Evolutionary conservation across 2,329 filamentous ascomycete genomes (phyloP), one percentile per base, ranked within the genome.

Genomic region (Aspergillus aculeatus): DNA sequence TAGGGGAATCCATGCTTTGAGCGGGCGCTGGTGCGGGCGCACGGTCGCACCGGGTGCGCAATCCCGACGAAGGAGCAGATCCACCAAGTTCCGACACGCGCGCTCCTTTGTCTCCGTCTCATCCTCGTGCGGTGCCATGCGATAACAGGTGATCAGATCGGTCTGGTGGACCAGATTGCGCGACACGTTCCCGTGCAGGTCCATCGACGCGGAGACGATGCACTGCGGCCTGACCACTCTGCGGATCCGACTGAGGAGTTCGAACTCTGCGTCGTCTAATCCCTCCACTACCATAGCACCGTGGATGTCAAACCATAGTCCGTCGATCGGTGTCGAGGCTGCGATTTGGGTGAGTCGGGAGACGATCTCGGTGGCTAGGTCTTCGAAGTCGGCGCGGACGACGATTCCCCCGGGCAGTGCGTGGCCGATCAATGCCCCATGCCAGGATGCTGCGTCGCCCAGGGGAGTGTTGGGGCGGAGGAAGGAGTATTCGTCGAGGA

Each of bases 231-330:
- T 82, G 21, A 83, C 75, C 3, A 83, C 77, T 0, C 52, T 59
- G 2, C 82, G 74, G 12, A 83, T 76, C 0, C 81, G 78, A 12
- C 69, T 67, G 21, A 84, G 71, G 29, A 84, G 76, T 56, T 82
- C 78, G 2, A 73, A 76, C 59, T 84, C 82, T 1, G 69, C 70
- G 63, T 84, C 82, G 41, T 81, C 77, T 5, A 83, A 56, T 0
- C 71, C 80, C 38, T 83, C 79, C 1, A 84, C 82, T 49, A 78
- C 81, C 82, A 84, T 84, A 4, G 82, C 82, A 14, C 82, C 82
- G 62, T 84, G 82, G 31, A 84, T 84, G 61, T 84, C 82, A 57
- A 82, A 82, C 82, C 82, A 84, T 7, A 84, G 66, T 1, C 82
- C 82, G 54, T 84, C 77, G 2, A 84, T 58, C 0, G 64, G 63